Evolutionary conservation across 2,329 filamentous ascomycete genomes (phyloP).

Genomic region (Paramyrothecium sp.): DNA sequence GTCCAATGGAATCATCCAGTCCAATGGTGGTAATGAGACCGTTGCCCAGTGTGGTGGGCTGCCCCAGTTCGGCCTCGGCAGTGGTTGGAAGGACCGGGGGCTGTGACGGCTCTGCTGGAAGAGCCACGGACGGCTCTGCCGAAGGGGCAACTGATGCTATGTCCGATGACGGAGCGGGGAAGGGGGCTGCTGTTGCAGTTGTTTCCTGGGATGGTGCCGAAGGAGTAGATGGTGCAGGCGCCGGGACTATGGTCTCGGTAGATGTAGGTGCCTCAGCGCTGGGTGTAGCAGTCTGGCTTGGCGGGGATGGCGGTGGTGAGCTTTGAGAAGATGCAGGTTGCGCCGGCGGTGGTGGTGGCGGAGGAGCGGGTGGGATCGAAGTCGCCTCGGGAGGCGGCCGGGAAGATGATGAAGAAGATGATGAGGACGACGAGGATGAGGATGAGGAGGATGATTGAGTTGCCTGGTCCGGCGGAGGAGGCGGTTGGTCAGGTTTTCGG

Average conservation of each 20-base stretch:
- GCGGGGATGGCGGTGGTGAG: background rate
- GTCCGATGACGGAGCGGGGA: background rate
- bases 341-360: background rate
- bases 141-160: background rate
- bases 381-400: slow-evolving; percentile 7
- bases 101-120: background rate
- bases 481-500: too few relatives aligned
- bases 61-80: background rate
- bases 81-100: background rate
- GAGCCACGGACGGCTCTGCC: background rate
- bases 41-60: slow-evolving; percentile 12
- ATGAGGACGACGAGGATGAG: slow-evolving; percentile 9
- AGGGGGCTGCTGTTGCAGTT: background rate
- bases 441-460: slow-evolving; percentile 7
- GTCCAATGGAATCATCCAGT: slow-evolving; percentile 11
- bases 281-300: background rate
- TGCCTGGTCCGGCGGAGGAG: too few relatives aligned
- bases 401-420: slow-evolving; percentile 4
- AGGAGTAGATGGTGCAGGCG: background rate
- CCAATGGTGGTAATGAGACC: slow-evolving; percentile 16
- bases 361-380: background rate
- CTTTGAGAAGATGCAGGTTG: background rate
- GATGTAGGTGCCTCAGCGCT: background rate
- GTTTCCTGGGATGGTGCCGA: background rate
- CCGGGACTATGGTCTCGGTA: background rate